A percentile compares a stretch with the other conserved stretches of the same genome.
phyloP scores from a whole-genome alignment of 768 basidiomycete species.

The Mycena venus region DNA sequence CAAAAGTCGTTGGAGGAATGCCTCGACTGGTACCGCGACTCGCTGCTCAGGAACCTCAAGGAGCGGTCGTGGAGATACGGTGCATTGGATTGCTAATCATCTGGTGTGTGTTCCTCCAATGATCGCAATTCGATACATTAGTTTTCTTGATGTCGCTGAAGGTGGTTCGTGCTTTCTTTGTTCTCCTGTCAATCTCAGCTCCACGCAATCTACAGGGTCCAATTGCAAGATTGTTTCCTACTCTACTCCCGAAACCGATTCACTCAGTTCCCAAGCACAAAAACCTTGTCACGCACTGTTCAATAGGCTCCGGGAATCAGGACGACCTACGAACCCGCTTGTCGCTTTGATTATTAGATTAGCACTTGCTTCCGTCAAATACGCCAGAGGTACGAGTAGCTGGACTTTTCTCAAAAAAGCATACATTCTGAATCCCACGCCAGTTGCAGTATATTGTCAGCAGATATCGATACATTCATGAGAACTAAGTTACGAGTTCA shows the following conservation, averaged over 20 bases:
- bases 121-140: background rate
- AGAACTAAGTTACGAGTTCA: too few relatives aligned
- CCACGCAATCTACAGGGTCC: background rate
- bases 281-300: conserved; percentile 44
- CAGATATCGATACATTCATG: too few relatives aligned
- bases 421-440: background rate
- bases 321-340: conserved; percentile 55
- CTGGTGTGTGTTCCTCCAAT: conserved; percentile 41
- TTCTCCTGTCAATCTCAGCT: background rate
- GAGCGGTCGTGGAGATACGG: conserved; percentile 41
- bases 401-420: background rate
- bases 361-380: conserved; percentile 59
- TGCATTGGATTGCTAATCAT: conserved; percentile 56
- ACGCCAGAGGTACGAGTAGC: conserved; percentile 52
- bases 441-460: conserved; percentile 60
- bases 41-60: conserved; percentile 34
- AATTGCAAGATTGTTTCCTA: background rate
- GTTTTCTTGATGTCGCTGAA: background rate
- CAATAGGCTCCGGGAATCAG: conserved; percentile 33
- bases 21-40: conserved; percentile 40
- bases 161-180: background rate
- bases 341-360: conserved; percentile 60
- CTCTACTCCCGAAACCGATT: background rate
- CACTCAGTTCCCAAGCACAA: conserved; percentile 38
- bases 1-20: conserved; percentile 34